phyloP scores from a whole-genome alignment of 768 basidiomycete genomes.

The Psilocybe cyanescens region DNA sequence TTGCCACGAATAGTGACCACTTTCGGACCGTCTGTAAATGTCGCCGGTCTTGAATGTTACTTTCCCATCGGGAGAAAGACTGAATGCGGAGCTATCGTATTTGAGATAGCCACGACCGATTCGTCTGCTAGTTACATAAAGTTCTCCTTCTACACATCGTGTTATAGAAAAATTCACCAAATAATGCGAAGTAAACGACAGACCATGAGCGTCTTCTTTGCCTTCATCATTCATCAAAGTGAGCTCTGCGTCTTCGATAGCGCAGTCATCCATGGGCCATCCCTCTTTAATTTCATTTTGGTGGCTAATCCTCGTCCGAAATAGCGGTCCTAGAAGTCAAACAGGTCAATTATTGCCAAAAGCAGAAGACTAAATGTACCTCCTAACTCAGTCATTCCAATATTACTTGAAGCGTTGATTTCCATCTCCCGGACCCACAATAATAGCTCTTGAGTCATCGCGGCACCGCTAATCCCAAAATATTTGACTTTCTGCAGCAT shows the following conservation, averaged over 20 bases:
- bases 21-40: conserved; percentile 17
- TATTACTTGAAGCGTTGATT: conserved; percentile 18
- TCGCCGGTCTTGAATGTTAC: conserved; percentile 31
- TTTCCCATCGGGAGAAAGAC: conserved; percentile 17
- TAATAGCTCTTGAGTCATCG: conserved; percentile 17
- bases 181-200: background rate
- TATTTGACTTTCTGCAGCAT: conserved; percentile 22
- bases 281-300: conserved; percentile 12
- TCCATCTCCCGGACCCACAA: conserved; percentile 23
- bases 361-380: conserved; percentile 12
- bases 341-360: background rate
- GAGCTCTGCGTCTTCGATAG: conserved; percentile 21
- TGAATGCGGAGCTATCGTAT: conserved; percentile 24
- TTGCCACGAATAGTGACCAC: conserved; percentile 23
- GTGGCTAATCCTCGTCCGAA: conserved; percentile 13
- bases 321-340: conserved; percentile 22
- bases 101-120: conserved; percentile 28
- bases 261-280: conserved; percentile 18
- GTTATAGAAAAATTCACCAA: background rate
- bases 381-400: conserved; percentile 35
- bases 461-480: conserved; percentile 24
- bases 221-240: conserved; percentile 23
- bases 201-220: conserved; percentile 13
- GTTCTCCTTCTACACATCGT: conserved; percentile 25
- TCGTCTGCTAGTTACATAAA: conserved; percentile 24